Base-by-base conservation (phyloP, 2,329 filamentous ascomycete genomes). In the Trichophyton equinum region DNA sequence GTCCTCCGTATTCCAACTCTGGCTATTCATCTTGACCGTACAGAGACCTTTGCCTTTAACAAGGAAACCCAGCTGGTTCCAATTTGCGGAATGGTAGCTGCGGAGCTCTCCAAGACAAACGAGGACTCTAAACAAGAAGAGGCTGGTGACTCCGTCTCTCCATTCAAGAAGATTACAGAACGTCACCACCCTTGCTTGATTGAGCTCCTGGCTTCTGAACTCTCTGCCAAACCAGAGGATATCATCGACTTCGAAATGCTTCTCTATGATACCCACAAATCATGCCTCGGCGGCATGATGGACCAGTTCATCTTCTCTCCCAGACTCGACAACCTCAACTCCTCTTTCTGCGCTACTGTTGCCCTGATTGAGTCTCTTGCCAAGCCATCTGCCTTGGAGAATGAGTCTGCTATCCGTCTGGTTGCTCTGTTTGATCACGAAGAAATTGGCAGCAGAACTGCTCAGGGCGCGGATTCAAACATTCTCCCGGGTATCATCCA, bases 371-470 rank as follows among this genome's bases (percentile, higher is more conserved):
- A 86, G 65, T 96, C 92, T 0, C 78, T 95, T 27, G 75, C 79
- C 20, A 80, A 83, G 2, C 72, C 82, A 11, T 76, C 79, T 3
- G 81, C 86, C 4, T 81, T 97, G 30, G 84, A 90, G 49, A 76
- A 86, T 22, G 92, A 96, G 70, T 78, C 83, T 2, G 86, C 84
- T 18, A 96, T 97, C 69, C 89, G 94, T 53, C 79, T 99, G n/a
- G 87, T 95, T 66, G 87, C 91, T 40, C 89, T 92, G 75, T 99
- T 99, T 73, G 94, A 99, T 72, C 91, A 99, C 76, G 94, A 99
- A 75, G 94, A 99, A 73, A 94, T 99, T 69, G 94, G 94, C 60
- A 95, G 89, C 64, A 85, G 83, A 62, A 95, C 91, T 2, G 91
- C 92, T 4, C 94, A 99, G 70, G 94, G 94, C 64, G 94, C 94